These are phyloP conservation scores for Isoetes taiwanensis DNA, from an alignment of 75 land plant species.

Conservation along the genomic window DNA sequence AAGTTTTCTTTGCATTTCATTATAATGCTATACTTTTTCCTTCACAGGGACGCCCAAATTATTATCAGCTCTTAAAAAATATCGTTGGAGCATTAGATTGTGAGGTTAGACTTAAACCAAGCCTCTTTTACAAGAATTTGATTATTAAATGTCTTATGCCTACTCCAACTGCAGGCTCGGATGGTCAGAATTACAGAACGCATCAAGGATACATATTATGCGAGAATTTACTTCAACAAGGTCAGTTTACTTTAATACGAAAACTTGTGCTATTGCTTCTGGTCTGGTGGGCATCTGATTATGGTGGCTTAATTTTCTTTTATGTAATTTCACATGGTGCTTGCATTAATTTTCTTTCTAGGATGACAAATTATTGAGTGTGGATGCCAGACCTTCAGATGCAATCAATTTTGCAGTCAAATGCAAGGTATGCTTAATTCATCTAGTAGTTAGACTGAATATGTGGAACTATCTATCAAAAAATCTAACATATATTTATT, in stretches of 20 bases:
- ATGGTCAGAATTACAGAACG: constrained; percentile 71
- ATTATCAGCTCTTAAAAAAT: constrained; percentile 46
- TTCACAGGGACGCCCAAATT: constrained; percentile 50
- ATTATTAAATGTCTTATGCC: not conserved
- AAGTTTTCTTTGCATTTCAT: not conserved
- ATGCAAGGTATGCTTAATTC: constrained; percentile 76
- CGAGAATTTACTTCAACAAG: constrained; percentile 51
- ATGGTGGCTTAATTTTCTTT: not conserved
- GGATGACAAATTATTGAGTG: constrained; percentile 32
- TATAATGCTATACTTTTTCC: not conserved
- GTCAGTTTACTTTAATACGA: constrained; percentile 24
- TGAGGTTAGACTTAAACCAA: constrained; percentile 30
- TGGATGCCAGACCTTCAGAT: constrained; percentile 81
- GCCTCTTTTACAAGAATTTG: not conserved
- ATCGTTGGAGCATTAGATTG: constrained; percentile 45
- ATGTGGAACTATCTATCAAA: too few species aligned
- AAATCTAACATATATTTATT: too few species aligned
- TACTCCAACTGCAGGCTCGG: constrained; percentile 26
- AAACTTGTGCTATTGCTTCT: too few species aligned
- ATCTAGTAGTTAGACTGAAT: too few species aligned
- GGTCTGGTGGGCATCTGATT: not conserved
- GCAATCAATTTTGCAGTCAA: constrained; percentile 66
- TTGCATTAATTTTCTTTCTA: too few species aligned
- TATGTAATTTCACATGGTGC: too few species aligned
- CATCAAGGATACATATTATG: constrained; percentile 61